Evolutionary conservation across 164 flowering plant genomes (phyloP), one percentile per base, ranked within the genome.

Genomic region (Pachysandra terminalis): DNA sequence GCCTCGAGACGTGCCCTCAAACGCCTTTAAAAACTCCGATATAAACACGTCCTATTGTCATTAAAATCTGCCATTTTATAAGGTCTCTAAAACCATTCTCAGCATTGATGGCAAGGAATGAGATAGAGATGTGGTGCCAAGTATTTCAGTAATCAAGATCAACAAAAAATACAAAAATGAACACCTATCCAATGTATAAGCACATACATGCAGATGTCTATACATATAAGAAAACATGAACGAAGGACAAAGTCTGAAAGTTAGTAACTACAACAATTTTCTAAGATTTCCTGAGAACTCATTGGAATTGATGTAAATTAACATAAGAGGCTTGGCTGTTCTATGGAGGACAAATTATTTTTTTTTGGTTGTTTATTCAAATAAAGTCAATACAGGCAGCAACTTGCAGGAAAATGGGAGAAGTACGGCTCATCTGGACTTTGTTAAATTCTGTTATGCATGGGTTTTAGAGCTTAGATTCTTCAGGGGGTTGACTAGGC

Each of bases 331-430:
- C 59, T 68, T 53, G 37, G 55, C 19, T 26, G 35, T 59, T 53
- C 15, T 52, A 19, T 22, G 41, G 35, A 51, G 59, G 56, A 69
- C 28, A 64, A 40, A n/a, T n/a, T n/a, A 41, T 64, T n/a, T 25
- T 52, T 23, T 58, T 53, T 63, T 3, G 37, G 7, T 32, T 32
- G 6, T 59, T 66, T 61, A 57, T 63, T 60, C 5, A 41, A 57
- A 58, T 25, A 45, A 71, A 72, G 79, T 76, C 75, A 68, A 76
- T 51, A 68, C 59, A 61, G 65, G 70, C 53, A 68, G 70, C 78
- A 75, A 21, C 24, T 56, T 66, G 65, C 78, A 75, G 64, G 75
- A 75, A 68, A 68, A 63, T 64, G 28, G 75, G 75, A 55, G 62
- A 35, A 25, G 25, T 74, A 60, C 67, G 24, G 41, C 68, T 56